Evolutionary conservation across 371 early-diverging fungal species (phyloP), one percentile per base, ranked within the genome.

Genomic region (Lichtheimia ramosa): DNA sequence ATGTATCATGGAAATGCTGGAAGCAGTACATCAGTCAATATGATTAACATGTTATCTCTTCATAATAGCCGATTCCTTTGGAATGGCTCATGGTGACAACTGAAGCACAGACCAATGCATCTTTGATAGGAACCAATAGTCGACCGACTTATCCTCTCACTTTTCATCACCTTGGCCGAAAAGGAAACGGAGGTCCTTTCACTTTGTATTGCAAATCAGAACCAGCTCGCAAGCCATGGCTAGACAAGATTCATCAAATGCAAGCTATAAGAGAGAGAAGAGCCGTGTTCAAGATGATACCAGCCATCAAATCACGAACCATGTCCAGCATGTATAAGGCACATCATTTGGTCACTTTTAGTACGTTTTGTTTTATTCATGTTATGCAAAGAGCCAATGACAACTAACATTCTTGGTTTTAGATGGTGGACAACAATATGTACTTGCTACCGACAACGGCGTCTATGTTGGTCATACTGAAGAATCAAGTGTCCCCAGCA

Each of bases 181-280:
- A 83, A 5, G 84, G 51, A 63, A 72, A 86, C 3, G 41, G 62
- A 2, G 79, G 79, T 15, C 53, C 78, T 18, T 73, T 89, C 63
- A 87, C 87, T 0, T 70, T 96, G 39, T 87, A 87, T 61, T 89
- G 92, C 7, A 70, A 82, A 8, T 87, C 89, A 23, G 69, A 80
- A 13, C 88, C 91, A 0, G 91, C 89, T 49, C 82, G 92, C 16
- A 83, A 83, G 57, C 82, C 91, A 51, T 96, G 96, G 96, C 64
- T 88, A 34, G 91, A 92, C 46, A 86, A 86, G 61, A 90, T 95
- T 52, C 82, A 84, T 53, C 79, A 84, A 51, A 90, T 90, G 64
- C 82, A 84, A 52, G 80, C 79, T 46, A 68, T 70, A 2, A 61
- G 88, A 43, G 82, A 74, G 50, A 81, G 75, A 39, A 76, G 79